A percentile compares a stretch with the other conserved stretches of the same genome.
phyloP scores from a whole-genome alignment of 2,329 filamentous ascomycete genomes.

The Xylaria sp. region DNA sequence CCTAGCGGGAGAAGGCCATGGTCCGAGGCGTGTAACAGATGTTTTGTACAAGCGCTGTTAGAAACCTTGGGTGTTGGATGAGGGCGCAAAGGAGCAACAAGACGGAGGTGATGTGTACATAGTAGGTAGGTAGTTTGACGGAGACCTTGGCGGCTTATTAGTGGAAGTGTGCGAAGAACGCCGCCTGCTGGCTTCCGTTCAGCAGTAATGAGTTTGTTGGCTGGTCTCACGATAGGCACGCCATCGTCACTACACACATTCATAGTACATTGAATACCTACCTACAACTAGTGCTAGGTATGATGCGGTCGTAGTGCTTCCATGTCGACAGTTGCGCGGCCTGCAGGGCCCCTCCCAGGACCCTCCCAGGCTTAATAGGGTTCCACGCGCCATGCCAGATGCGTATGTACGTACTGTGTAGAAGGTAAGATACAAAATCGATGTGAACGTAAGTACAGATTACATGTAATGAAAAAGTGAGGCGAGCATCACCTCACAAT shows the following conservation, averaged over 20 bases:
- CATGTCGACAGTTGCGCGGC: background rate
- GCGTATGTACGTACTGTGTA: background rate
- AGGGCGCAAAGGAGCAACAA: conserved; percentile 12
- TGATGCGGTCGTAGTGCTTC: too few relatives aligned
- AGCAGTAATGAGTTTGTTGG: background rate
- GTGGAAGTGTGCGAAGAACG: too few relatives aligned
- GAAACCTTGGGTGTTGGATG: conserved; percentile 19
- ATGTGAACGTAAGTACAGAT: too few relatives aligned
- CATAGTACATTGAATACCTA: too few relatives aligned
- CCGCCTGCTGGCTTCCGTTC: background rate
- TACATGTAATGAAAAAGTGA: background rate
- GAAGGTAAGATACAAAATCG: too few relatives aligned
- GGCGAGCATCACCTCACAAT: background rate
- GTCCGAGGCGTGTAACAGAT: conserved; percentile 8
- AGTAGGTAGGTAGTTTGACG: too few relatives aligned
- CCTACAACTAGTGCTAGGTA: too few relatives aligned
- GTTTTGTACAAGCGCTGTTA: background rate
- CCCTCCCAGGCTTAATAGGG: background rate
- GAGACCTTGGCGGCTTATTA: conserved; percentile 10
- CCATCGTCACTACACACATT: too few relatives aligned
- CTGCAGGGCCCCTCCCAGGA: conserved; percentile 5
- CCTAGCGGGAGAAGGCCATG: conserved; percentile 4
- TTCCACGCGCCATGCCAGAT: background rate
- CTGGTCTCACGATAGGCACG: background rate
- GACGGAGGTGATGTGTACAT: too few relatives aligned